These are phyloP conservation scores for Flaveria brownii DNA, from an alignment of 129 eudicot species.

Conservation along the genomic window DNA sequence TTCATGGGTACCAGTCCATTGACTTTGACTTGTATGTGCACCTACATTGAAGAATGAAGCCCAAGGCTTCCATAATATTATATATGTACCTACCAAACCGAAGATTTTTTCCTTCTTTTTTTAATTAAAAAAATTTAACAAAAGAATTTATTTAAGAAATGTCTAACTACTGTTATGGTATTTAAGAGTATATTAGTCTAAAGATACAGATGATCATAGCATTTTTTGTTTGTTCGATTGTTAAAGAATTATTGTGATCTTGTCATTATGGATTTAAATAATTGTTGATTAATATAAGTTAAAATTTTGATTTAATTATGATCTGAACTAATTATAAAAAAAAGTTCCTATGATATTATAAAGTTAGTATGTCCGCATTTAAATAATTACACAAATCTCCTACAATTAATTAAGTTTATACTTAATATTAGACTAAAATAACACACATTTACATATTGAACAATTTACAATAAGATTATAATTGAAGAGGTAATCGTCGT, in stretches of 20 bases:
- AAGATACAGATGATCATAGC: background rate
- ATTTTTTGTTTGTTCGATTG: slow-evolving; percentile 16
- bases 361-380: too few relatives aligned
- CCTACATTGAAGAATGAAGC: slow-evolving; percentile 27
- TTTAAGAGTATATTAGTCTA: background rate
- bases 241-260: background rate
- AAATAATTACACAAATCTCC: too few relatives aligned
- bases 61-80: slow-evolving; percentile 6
- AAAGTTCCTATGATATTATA: too few relatives aligned
- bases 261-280: background rate
- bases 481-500: too few relatives aligned
- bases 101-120: background rate
- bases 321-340: background rate
- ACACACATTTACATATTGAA: too few relatives aligned
- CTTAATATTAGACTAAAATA: too few relatives aligned
- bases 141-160: background rate
- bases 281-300: background rate
- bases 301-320: background rate
- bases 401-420: too few relatives aligned
- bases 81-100: slow-evolving; percentile 5
- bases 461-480: too few relatives aligned
- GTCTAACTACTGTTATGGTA: slow-evolving; percentile 5
- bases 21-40: slow-evolving; percentile 15
- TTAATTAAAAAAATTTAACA: too few relatives aligned
- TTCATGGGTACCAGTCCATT: background rate